phyloP scores from a whole-genome alignment of 169 alveolate genomes.

The Plasmodium knowlesi region DNA sequence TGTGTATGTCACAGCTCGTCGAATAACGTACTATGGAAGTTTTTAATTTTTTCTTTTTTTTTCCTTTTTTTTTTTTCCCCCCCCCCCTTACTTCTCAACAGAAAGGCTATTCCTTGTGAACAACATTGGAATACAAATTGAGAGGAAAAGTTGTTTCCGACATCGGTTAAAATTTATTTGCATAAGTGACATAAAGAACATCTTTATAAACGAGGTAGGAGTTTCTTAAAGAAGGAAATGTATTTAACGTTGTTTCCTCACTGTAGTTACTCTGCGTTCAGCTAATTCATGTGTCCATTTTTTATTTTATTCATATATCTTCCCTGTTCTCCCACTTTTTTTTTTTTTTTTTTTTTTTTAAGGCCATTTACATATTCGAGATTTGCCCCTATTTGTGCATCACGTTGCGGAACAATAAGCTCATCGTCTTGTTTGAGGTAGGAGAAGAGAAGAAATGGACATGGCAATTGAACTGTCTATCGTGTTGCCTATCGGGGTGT shows the following conservation, averaged over 20 bases:
- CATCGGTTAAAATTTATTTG: slow-evolving; percentile 50
- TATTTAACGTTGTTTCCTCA: neutral
- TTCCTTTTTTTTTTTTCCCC: no score
- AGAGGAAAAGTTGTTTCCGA: slow-evolving; percentile 11
- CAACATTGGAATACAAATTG: slow-evolving; percentile 67
- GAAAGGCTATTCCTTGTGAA: slow-evolving; percentile 46
- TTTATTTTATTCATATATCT: neutral
- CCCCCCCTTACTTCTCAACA: neutral
- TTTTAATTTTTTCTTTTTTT: slow-evolving; percentile 3
- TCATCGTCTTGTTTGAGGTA: slow-evolving; percentile 55
- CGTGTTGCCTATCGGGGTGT: neutral
- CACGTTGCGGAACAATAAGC: slow-evolving; percentile 16
- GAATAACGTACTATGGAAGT: neutral
- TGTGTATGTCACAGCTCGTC: neutral
- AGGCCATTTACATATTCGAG: slow-evolving; percentile 70
- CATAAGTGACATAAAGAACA: slow-evolving; percentile 13
- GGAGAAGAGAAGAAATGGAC: neutral
- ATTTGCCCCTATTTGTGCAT: slow-evolving; percentile 56
- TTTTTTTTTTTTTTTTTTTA: slow-evolving; percentile 5
- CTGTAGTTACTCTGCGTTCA: neutral
- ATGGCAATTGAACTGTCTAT: neutral
- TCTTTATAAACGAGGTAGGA: slow-evolving; percentile 57
- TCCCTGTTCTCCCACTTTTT: neutral
- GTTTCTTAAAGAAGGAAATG: neutral
- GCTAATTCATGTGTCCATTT: neutral